These are phyloP conservation scores for Coffea canephora DNA, from an alignment of 257 asterid species.

Conservation along the genomic window DNA sequence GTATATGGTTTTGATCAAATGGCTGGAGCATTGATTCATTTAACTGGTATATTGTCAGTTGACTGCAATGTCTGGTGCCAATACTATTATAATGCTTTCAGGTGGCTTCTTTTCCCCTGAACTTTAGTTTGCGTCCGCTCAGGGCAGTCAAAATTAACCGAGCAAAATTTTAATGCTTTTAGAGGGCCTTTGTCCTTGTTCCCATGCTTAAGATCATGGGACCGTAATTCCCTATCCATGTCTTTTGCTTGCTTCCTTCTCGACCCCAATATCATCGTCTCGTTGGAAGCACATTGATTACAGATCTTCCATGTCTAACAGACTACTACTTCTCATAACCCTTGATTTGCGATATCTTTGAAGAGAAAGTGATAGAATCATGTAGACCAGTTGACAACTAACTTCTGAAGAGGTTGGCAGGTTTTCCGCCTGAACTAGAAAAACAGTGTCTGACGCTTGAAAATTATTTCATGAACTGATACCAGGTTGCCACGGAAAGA, in stretches of 20 bases:
- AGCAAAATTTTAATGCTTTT: neutral
- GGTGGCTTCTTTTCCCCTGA: constrained; percentile 12
- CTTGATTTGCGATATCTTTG: neutral
- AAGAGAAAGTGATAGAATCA: constrained; percentile 4
- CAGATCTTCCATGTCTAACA: constrained; percentile 9
- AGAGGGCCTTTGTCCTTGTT: constrained; percentile 9
- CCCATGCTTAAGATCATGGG: constrained; percentile 4
- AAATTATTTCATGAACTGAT: neutral
- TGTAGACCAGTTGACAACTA: neutral
- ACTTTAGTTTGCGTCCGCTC: constrained; percentile 20
- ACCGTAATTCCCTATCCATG: constrained; percentile 7
- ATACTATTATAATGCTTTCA: constrained; percentile 8
- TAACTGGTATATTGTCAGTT: constrained; percentile 7
- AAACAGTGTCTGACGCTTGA: neutral
- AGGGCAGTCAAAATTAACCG: constrained; percentile 13
- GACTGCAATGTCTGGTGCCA: constrained; percentile 8
- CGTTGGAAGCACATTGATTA: neutral
- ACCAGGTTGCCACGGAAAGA: neutral
- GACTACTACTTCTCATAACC: neutral
- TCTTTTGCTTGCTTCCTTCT: no score
- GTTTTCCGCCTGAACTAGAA: constrained; percentile 3
- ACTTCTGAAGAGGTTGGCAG: neutral
- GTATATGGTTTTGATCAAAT: neutral
- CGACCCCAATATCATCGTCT: neutral
- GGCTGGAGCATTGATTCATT: neutral